Base-by-base conservation (phyloP, 140 eudicot species). In the Ambrosia hybrid region DNA sequence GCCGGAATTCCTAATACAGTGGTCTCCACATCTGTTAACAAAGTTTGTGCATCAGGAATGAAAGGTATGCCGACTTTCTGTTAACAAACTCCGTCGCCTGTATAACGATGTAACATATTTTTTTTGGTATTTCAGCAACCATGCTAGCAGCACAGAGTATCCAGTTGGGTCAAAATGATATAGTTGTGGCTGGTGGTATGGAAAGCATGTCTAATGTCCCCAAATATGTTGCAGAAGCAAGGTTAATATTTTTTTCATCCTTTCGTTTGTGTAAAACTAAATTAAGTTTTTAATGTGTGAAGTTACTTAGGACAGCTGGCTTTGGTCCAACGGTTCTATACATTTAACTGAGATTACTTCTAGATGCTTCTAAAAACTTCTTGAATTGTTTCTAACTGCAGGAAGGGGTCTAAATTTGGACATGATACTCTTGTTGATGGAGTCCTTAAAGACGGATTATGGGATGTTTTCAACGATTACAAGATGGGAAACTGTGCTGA, bases 181-280 rank as follows among this genome's bases (percentile, higher is more conserved):
- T 92, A 53, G 98, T 89, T 62, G 95, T 92, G 72, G 92, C 98
- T 52, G 98, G 98, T 79, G 98, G 96, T 81, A 92, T 92, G 98
- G 98, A 92, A 81, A 92, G 92, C 91, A 92, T 92, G 98, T 92
- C 98, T 34, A 92, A 92, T 80, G 95, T 84, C 80, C 98, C 98
- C 61, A 89, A 92, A 71, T 92, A 92, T 73, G 6, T 92, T 56
- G 83, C 96, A 48, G 96, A 92, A 75, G 95, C 95, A 57, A 92
- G 98, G 98, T 92, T 68, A 71, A 63, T 75, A 26, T 21, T 56
- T 52, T 21, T 13, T 58, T n/a, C 39, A 55, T 37, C n/a, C 17
- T 56, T 78, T 13, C 71, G 13, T 13, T 64, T n/a, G 14, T 39
- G 38, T 2, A 26, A 61, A 33, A 48, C 41, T 72, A 8, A 13